Evolutionary conservation across 108 stramenopile species (phyloP).

Genomic region (Aureococcus anophagefferens): DNA sequence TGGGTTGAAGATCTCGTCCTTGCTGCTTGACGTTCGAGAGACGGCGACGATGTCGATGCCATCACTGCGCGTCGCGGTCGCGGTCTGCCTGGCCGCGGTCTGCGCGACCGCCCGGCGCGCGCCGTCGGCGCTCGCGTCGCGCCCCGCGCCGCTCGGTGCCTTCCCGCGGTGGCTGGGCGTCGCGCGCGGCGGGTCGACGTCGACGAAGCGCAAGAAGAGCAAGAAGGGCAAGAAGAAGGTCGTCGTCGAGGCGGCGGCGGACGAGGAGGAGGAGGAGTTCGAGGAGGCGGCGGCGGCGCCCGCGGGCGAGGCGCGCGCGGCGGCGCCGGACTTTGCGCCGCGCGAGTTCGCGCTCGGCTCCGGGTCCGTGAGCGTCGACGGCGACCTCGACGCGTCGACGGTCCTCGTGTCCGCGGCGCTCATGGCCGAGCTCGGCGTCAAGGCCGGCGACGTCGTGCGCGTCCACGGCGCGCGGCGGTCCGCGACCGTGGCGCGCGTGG

Average conservation of each 20-base stretch:
- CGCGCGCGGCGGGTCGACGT: too few species aligned
- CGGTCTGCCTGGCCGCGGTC: too few species aligned
- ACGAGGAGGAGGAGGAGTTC: not conserved
- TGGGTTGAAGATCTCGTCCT: too few species aligned
- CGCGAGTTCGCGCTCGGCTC: not conserved
- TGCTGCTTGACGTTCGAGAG: too few species aligned
- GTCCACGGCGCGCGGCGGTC: not conserved
- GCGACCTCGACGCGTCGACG: not conserved
- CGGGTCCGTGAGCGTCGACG: not conserved
- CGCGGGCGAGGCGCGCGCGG: not conserved
- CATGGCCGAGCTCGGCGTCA: not conserved
- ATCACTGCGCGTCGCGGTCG: too few species aligned
- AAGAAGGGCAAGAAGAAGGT: not conserved
- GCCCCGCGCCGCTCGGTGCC: too few species aligned
- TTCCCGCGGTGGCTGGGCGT: too few species aligned
- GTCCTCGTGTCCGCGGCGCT: not conserved
- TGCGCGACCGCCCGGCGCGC: too few species aligned
- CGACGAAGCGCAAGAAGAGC: not conserved
- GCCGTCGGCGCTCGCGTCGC: too few species aligned
- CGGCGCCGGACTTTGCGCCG: not conserved
- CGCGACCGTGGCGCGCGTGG: not conserved
- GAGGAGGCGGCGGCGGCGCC: not conserved
- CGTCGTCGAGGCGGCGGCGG: not conserved
- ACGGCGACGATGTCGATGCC: too few species aligned
- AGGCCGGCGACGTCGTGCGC: not conserved